Evolutionary conservation across 371 early-diverging fungal species (phyloP), one percentile per base, ranked within the genome.

Genomic region (Mucor piriformis): DNA sequence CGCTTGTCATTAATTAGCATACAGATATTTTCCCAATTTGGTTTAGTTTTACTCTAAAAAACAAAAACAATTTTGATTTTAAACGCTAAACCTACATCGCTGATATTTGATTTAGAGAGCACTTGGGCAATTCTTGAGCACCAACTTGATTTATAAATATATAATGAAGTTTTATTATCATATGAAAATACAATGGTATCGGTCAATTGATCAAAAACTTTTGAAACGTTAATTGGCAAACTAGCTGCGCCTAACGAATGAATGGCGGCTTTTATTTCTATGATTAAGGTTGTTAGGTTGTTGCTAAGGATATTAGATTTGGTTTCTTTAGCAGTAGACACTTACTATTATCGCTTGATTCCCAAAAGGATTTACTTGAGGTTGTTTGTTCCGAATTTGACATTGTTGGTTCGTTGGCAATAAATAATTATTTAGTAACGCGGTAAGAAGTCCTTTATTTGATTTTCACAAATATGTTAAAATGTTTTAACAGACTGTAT

Each of bases 121-220:
- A 51, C 25, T 37, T 51, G 35, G 21, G 38, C 35, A 37, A 51
- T 51, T 37, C 35, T 51, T 20, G 24, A 18, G 38, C 52, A 51
- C 35, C 52, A 51, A 23, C 38, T 37, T 37, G 54, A 54, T 34
- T 55, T 55, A 27, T 54, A 54, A 2, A 42, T 35, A 42, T 42
- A 42, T 35, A 38, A 7, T 35, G 52, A 52, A 38, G 54, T 54
- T 40, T 25, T 42, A 27, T 40, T 27, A 40, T 42, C 29, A 42
- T 54, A 54, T 42, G 54, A 54, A 38, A 42, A 38, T 42, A 54
- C 54, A 42, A 42, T 54, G 24, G 40, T 38, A 42, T 54, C 54
- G 23, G 54, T 54, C 54, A 54, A 25, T 54, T 54, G 54, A 42
- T 54, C 54, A 27, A 42, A 42, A 42, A 54, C 43, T 54, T 42